Conservation (phyloP, 2,329 filamentous ascomycete genomes). For the Biscogniauxia sp. region DNA sequence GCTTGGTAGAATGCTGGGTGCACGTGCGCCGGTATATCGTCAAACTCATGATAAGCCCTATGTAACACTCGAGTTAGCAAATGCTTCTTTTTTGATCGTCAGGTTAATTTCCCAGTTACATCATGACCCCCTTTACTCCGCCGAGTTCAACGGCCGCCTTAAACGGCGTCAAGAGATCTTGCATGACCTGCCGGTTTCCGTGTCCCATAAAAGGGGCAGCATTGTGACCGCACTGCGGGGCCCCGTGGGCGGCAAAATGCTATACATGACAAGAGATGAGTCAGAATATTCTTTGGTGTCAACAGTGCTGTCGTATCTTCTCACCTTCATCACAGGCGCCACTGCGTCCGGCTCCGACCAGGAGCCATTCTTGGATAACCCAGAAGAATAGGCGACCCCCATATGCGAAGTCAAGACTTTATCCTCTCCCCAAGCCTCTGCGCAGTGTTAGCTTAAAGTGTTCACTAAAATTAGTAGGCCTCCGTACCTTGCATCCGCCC, state of each 20-base stretch:
- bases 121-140: slow-evolving; percentile 42
- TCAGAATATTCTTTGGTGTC: background rate
- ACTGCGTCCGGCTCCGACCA: slow-evolving; percentile 42
- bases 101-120: slow-evolving; percentile 29
- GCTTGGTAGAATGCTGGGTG: slow-evolving; percentile 38
- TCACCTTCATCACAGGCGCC: slow-evolving; percentile 41
- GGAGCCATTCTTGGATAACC: slow-evolving; percentile 42
- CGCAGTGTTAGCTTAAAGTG: background rate
- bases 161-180: slow-evolving; percentile 42
- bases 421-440: slow-evolving; percentile 47
- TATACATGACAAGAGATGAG: slow-evolving; percentile 6
- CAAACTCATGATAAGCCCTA: slow-evolving; percentile 42
- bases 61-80: slow-evolving; percentile 1
- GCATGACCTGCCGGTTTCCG: slow-evolving; percentile 41
- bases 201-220: slow-evolving; percentile 43
- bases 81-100: too few relatives aligned
- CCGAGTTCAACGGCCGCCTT: slow-evolving; percentile 42
- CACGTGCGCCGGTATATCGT: slow-evolving; percentile 39
- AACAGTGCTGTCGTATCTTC: background rate
- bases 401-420: slow-evolving; percentile 43
- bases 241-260: slow-evolving; percentile 45
- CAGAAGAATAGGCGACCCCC: slow-evolving; percentile 43
- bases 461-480: background rate
- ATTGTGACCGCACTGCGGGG: slow-evolving; percentile 41
- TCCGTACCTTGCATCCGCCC: slow-evolving; percentile 39